Base-by-base conservation (phyloP, 2,329 filamentous ascomycete genomes). In the Aspergillus vadensis region DNA sequence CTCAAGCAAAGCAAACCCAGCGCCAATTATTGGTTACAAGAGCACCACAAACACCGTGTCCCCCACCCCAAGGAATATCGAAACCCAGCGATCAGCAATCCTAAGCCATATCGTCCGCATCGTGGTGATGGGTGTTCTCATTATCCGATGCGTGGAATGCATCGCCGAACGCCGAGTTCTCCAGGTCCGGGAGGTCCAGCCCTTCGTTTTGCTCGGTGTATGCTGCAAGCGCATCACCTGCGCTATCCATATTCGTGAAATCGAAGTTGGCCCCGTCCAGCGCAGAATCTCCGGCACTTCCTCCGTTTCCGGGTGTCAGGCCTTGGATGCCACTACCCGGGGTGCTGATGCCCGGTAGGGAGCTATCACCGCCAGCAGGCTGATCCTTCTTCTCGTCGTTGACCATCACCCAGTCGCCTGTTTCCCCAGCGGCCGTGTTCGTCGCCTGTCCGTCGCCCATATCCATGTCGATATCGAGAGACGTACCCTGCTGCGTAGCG, bases 121-220 rank as follows among this genome's bases (percentile, higher is more conserved):
- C 76, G 43, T 71, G 75, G 59, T 76, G 70, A 61, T 78, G 73
- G n/a, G 68, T 73, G 62, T 75, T 70, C 58, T 80, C 76, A 60
- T 78, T 77, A 63, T 83, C 81, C 50, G 82, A 81, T 15, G 80
- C 81, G 64, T 92, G 90, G 76, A 94, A 91, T 0, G 91, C 91
- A 68, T 95, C 90, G 2, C 90, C 91, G 78, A 95, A 95, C 1
- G 90, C 91, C 38, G 88, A 91, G 70, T 92, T 89, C 50, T 91
- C 89, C 80, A 92, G 84, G 64, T 88, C 89, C 8, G 83, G 85
- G 44, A 83, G 72, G 65, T 82, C 82, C 4, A 82, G 74, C 3
- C 77, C 77, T 58, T 82, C 81, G 54, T 85, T 81, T 14, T 85
- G 83, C 15, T 84, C 84, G 44, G 85, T 86, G 70, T 89, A 91